A percentile compares a stretch with the other conserved stretches of the same genome.
These are phyloP conservation scores for Ceratocystis colombiana DNA, from an alignment of 2,329 filamentous ascomycete species.

Conservation along the genomic window DNA sequence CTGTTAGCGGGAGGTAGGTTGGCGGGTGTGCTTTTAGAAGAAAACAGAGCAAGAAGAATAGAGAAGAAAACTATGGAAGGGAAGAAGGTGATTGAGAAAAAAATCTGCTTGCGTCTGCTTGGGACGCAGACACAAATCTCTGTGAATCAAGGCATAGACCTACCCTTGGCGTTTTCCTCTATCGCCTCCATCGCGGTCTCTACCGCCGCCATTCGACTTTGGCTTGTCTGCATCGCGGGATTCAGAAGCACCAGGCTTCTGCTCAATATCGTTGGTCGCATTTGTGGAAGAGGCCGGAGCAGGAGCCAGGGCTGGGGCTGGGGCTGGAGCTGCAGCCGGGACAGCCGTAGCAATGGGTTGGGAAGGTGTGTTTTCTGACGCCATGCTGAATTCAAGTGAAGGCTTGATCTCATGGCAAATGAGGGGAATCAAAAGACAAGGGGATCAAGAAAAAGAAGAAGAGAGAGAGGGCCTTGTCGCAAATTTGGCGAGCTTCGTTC, in stretches of 20 bases:
- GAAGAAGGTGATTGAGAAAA: not conserved
- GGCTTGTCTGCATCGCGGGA: slow-evolving; percentile 10
- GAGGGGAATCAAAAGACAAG: not conserved
- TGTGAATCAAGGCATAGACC: slow-evolving; percentile 4
- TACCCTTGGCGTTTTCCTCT: slow-evolving; percentile 24
- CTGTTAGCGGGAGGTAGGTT: slow-evolving; percentile 24
- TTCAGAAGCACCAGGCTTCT: slow-evolving; percentile 18
- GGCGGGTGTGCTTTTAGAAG: slow-evolving; percentile 15
- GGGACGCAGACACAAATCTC: not conserved
- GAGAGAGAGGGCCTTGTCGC: not conserved
- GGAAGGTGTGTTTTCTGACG: slow-evolving; percentile 23
- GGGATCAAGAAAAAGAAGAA: slow-evolving; percentile 16
- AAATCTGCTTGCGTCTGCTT: not conserved
- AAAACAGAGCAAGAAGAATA: not conserved
- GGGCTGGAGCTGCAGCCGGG: not conserved
- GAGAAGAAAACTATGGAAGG: not conserved
- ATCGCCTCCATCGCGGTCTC: slow-evolving; percentile 15
- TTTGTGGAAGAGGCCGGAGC: slow-evolving; percentile 1
- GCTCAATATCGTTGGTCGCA: not conserved
- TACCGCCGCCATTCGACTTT: not conserved
- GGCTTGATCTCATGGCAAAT: slow-evolving; percentile 20
- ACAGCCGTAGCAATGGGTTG: slow-evolving; percentile 9
- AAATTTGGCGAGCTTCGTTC: not conserved
- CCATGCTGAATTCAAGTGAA: slow-evolving; percentile 19
- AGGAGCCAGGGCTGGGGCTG: not conserved